Conservation (phyloP, 2,329 filamentous ascomycete species). For the Colletotrichum coccodes region DNA sequence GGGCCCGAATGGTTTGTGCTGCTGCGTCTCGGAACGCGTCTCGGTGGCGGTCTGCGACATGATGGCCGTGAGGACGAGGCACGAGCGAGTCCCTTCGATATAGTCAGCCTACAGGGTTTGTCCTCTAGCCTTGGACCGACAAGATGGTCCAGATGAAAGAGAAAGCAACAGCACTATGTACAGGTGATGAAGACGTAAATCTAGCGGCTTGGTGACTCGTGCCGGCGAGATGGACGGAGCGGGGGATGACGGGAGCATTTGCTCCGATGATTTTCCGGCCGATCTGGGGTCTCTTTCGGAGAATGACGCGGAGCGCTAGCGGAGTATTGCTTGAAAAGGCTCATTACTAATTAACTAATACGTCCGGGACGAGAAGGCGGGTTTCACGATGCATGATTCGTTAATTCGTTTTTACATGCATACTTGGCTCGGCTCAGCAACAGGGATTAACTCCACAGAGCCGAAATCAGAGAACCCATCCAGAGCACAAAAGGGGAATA, state of each 20-base stretch:
- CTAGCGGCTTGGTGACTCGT: neutral
- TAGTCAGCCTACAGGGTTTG: neutral
- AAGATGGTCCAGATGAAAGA: neutral
- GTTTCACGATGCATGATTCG: neutral
- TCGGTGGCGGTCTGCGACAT: constrained; percentile 34
- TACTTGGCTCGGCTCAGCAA: neutral
- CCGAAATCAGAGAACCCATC: neutral
- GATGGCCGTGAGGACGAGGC: neutral
- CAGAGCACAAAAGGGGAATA: neutral
- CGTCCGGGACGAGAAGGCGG: neutral
- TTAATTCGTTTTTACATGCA: neutral
- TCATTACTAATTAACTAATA: neutral
- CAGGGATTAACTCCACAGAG: neutral
- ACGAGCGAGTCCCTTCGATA: neutral
- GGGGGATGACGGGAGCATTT: neutral
- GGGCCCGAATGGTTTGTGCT: neutral
- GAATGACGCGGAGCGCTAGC: constrained; percentile 8
- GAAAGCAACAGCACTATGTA: too few species aligned
- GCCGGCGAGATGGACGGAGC: neutral
- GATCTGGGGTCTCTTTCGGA: neutral
- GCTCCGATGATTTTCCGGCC: constrained; percentile 16
- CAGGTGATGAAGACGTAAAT: neutral
- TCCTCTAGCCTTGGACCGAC: neutral
- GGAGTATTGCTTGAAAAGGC: constrained; percentile 9
- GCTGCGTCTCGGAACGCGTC: constrained; percentile 13